Conservation (phyloP, 257 asterid genomes). For the Solanum paucissectum region DNA sequence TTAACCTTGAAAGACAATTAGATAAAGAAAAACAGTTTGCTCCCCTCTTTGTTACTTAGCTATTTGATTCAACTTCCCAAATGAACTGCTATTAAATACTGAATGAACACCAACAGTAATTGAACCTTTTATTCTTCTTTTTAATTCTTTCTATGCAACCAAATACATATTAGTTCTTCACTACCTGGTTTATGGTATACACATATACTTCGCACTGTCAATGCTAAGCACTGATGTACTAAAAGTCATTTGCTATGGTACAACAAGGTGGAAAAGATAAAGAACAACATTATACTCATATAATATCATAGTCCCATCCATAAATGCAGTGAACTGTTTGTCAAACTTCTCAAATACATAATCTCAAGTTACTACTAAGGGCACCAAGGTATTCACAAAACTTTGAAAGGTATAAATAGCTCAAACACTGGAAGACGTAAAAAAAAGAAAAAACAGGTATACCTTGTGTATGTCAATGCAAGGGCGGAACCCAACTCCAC, state of each 20-base stretch:
- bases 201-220: background rate
- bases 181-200: background rate
- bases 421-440: background rate
- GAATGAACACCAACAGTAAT: background rate
- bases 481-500: conserved; percentile 80
- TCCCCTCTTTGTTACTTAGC: background rate
- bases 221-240: background rate
- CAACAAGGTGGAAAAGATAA: background rate
- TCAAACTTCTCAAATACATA: background rate
- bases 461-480: conserved; percentile 99
- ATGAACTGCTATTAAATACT: background rate
- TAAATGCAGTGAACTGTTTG: background rate
- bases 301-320: background rate
- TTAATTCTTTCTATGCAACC: background rate
- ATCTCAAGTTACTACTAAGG: background rate
- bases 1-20: background rate
- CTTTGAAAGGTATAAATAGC: background rate
- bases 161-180: background rate
- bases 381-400: background rate
- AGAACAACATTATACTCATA: background rate
- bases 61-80: background rate
- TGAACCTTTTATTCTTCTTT: background rate
- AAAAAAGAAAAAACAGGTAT: background rate
- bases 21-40: background rate
- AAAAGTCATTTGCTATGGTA: background rate